Evolutionary conservation across 768 basidiomycete genomes (phyloP).

Genomic region (Suillus paluster): DNA sequence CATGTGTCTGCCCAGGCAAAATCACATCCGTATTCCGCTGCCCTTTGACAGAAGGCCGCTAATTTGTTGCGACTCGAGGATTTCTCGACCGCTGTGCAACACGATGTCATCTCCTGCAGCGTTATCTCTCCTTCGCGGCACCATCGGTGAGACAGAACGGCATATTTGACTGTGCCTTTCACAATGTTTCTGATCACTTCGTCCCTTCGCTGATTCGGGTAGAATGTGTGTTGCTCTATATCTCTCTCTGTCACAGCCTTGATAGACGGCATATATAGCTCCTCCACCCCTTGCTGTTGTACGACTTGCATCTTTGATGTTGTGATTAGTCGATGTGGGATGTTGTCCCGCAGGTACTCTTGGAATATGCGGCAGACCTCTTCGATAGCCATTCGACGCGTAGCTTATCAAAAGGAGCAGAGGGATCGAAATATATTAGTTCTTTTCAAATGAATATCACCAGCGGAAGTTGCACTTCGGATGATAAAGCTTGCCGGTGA

Average conservation of each 20-base stretch:
- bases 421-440: background rate
- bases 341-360: conserved; percentile 12
- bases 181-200: conserved; percentile 26
- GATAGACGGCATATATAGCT: conserved; percentile 14
- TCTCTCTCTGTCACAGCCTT: conserved; percentile 23
- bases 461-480: too few relatives aligned
- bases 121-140: conserved; percentile 7
- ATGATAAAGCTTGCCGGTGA: background rate
- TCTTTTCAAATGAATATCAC: background rate
- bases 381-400: conserved; percentile 16
- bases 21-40: conserved; percentile 19
- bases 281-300: conserved; percentile 8
- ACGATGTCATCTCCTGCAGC: conserved; percentile 13
- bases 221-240: conserved; percentile 24
- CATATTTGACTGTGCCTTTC: conserved; percentile 26
- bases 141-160: conserved; percentile 21
- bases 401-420: background rate
- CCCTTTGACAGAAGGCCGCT: conserved; percentile 13
- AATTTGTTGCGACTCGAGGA: conserved; percentile 20
- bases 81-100: background rate
- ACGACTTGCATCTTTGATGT: conserved; percentile 19
- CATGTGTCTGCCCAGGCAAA: conserved; percentile 25
- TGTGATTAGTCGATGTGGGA: conserved; percentile 23
- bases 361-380: conserved; percentile 22
- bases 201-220: conserved; percentile 27